Evolutionary conservation across 78 protist species (phyloP), one percentile per base, ranked within the genome.

Genomic region (Dictyostelium purpureum): DNA sequence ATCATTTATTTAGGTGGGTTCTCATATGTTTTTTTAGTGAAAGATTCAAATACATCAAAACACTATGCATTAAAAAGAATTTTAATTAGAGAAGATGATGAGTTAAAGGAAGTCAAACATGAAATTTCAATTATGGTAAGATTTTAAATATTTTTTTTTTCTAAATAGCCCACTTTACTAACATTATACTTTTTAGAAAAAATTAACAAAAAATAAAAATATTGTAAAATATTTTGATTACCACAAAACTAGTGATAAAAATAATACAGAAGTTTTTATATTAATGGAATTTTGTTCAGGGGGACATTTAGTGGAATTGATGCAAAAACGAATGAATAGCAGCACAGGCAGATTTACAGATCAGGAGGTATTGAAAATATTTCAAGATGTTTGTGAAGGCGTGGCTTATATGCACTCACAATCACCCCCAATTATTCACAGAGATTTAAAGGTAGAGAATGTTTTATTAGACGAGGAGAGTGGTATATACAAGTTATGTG

Each of bases 401-500:
- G 82, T 85, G 6, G 80, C 92, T 1, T 52, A 73, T 85, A 85
- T 85, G 92, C 92, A 85, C 73, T 52, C 82, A 16, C 75, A 57
- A 24, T 7, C 12, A 26, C 92, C 92, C 43, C 54, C 54, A 52
- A 79, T 90, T 24, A 89, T 89, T n/a, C 95, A 89, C 35, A 61
- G 95, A 26, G 96, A 95, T 76, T 61, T 95, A 28, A 95, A 95
- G 66, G 94, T 91, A 4, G 96, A 95, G 71, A 95, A 95, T 77
- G 90, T 95, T 12, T 51, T 79, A 43, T 51, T 71, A 57, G 88
- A 88, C 47, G 85, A 90, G 24, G 82, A 78, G 26, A 66, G 61
- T 16, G 87, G 85, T 1, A 24, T 59, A 6, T 95, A 54, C 21
- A 95, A 95, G 59, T 31, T 95, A 12, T 89, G 96, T 63, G 96